These are phyloP conservation scores for Nematocida displodere DNA, from an alignment of 371 early-diverging fungal species.

Conservation along the genomic window DNA sequence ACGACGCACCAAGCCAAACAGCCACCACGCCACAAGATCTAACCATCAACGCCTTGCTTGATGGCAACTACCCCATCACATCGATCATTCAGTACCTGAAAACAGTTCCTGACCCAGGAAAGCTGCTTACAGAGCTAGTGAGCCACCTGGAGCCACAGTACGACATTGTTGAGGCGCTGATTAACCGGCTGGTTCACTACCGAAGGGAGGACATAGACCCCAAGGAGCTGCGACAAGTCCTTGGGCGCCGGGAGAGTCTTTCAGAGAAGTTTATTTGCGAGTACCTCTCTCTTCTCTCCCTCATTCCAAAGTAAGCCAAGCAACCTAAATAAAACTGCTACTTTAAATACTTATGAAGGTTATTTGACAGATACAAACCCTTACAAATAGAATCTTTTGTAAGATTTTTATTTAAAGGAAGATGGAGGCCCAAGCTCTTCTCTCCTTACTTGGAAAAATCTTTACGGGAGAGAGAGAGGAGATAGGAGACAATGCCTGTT, in stretches of 20 bases:
- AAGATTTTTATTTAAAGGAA: not conserved
- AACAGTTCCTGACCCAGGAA: conserved; percentile 10
- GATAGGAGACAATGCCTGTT: conserved; percentile 49
- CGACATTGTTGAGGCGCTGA: conserved; percentile 28
- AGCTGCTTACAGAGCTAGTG: conserved; percentile 5
- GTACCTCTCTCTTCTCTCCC: conserved; percentile 39
- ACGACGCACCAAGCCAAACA: not conserved
- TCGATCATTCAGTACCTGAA: conserved; percentile 31
- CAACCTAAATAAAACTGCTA: not conserved
- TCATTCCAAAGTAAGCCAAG: not conserved
- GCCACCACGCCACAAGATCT: not conserved
- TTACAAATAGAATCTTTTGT: not conserved
- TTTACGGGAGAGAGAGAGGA: conserved; percentile 4
- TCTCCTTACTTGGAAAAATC: conserved; percentile 33
- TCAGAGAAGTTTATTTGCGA: conserved; percentile 11
- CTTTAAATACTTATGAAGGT: not conserved
- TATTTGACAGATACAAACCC: too few relatives aligned
- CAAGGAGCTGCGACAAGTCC: not conserved
- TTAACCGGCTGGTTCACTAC: conserved; percentile 34
- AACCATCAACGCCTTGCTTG: conserved; percentile 13
- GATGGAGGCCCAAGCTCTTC: not conserved
- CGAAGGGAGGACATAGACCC: conserved; percentile 33
- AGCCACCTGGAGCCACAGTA: not conserved
- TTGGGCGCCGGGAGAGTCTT: conserved; percentile 12
- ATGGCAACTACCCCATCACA: conserved; percentile 38